A percentile compares a stretch with the other conserved stretches of the same genome.
These are phyloP conservation scores for Aspergillus phoenicis DNA, from an alignment of 2,329 filamentous ascomycete genomes.

Conservation along the genomic window DNA sequence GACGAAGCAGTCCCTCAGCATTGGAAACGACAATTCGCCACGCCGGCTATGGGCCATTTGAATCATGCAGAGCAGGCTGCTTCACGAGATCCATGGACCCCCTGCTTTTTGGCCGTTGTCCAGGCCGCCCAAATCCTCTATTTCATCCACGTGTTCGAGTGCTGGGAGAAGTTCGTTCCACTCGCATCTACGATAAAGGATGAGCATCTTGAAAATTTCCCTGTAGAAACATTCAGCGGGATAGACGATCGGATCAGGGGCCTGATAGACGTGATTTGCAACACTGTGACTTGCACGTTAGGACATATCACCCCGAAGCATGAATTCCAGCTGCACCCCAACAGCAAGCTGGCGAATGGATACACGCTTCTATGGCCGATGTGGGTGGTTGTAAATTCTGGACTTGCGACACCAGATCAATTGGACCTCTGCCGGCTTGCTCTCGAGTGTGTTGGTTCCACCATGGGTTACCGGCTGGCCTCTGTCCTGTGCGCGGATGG, in stretches of 20 bases:
- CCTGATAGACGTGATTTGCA: background rate
- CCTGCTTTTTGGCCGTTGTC: slow-evolving; percentile 2
- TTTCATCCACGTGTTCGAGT: background rate
- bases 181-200: background rate
- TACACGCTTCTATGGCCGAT: slow-evolving; percentile 3
- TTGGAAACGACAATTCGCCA: background rate
- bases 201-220: background rate
- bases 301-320: background rate
- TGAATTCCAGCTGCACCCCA: background rate
- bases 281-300: background rate
- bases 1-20: background rate
- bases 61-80: background rate
- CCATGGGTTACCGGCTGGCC: slow-evolving; percentile 3
- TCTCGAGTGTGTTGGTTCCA: background rate
- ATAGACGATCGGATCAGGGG: background rate
- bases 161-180: background rate
- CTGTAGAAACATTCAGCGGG: background rate
- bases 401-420: background rate
- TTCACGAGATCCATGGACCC: background rate
- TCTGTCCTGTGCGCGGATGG: background rate
- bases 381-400: background rate
- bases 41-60: background rate
- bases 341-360: slow-evolving; percentile 4
- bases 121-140: background rate
- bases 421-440: background rate